A percentile compares a stretch with the other conserved stretches of the same genome.
These are phyloP conservation scores for Pelargonium myrrhifolium DNA, from an alignment of 441 rosid genomes.

Conservation along the genomic window DNA sequence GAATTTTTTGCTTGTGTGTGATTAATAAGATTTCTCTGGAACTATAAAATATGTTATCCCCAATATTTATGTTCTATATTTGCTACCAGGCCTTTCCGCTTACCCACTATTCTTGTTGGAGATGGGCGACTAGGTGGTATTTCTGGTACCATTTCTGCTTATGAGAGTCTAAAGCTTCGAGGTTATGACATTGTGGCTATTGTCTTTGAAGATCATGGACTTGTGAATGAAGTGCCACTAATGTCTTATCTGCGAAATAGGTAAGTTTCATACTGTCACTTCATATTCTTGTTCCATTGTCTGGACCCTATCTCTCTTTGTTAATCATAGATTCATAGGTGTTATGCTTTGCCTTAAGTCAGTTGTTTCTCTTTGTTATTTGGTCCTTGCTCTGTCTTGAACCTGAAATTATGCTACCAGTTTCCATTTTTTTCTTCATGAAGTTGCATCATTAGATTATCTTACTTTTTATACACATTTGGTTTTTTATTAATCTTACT, in stretches of 20 bases:
- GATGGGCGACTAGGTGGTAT: constrained; percentile 91
- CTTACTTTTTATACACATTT: not conserved
- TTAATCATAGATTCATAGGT: not conserved
- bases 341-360: not conserved
- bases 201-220: constrained; percentile 72
- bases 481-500: constrained; percentile 12
- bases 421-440: not conserved
- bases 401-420: not conserved
- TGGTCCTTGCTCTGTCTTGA: not conserved
- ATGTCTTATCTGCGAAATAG: constrained; percentile 61
- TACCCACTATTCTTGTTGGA: constrained; percentile 86
- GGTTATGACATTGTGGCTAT: constrained; percentile 80
- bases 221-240: constrained; percentile 67
- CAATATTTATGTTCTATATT: not conserved
- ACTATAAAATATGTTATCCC: not conserved
- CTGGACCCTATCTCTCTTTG: constrained; percentile 4
- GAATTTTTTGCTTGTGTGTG: not conserved
- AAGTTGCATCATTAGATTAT: not conserved
- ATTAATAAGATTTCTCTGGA: not conserved
- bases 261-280: constrained; percentile 27
- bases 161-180: constrained; percentile 68
- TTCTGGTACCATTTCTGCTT: constrained; percentile 89
- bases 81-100: constrained; percentile 60
- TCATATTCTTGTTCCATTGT: not conserved
- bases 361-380: not conserved